phyloP scores from a whole-genome alignment of 2,329 filamentous ascomycete genomes.

The Claviceps fusiformis region DNA sequence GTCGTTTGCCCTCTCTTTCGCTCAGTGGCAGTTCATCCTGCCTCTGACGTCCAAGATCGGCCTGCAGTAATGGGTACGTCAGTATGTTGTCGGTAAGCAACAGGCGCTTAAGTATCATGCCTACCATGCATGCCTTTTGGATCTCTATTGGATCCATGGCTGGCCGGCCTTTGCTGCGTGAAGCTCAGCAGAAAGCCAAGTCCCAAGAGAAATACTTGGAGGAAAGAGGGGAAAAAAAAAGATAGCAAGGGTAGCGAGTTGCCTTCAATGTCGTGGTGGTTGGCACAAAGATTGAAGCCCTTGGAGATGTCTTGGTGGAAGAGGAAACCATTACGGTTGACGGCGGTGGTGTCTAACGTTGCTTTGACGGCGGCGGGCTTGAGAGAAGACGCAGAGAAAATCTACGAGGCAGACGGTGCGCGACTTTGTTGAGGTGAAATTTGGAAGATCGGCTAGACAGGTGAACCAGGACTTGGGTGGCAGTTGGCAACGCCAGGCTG shows the following conservation, averaged over 20 bases:
- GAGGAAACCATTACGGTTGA: too few species aligned
- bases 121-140: constrained; percentile 5
- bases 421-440: not conserved
- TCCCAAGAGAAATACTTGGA: too few species aligned
- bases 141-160: not conserved
- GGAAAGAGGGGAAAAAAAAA: too few species aligned
- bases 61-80: constrained; percentile 5
- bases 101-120: not conserved
- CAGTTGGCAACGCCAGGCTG: not conserved
- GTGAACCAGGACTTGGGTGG: not conserved
- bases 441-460: not conserved
- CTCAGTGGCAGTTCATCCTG: constrained; percentile 13
- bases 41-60: constrained; percentile 11
- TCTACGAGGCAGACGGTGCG: too few species aligned
- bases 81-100: not conserved
- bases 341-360: too few species aligned
- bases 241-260: too few species aligned
- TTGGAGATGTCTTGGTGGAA: too few species aligned
- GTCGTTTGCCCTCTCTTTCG: constrained; percentile 5
- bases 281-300: too few species aligned
- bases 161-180: not conserved
- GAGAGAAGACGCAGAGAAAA: too few species aligned
- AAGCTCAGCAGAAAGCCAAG: too few species aligned
- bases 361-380: too few species aligned
- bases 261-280: too few species aligned